These are phyloP conservation scores for Exophiala sideris DNA, from an alignment of 2,329 filamentous ascomycete genomes.

Conservation along the genomic window DNA sequence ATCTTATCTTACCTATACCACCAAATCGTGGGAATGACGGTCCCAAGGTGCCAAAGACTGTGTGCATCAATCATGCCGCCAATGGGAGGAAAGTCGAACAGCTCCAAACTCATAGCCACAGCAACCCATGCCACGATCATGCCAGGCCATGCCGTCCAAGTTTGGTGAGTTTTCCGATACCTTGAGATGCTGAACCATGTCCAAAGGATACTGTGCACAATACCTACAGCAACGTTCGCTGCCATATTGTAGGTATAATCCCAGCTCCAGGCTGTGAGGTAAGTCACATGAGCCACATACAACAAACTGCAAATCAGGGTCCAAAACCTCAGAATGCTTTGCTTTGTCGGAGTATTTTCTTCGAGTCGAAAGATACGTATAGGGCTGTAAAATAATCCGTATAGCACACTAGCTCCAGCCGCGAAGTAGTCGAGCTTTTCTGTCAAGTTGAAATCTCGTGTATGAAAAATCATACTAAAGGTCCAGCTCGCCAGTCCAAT, in stretches of 20 bases:
- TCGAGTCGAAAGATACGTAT: constrained; percentile 83
- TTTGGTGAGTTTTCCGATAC: constrained; percentile 66
- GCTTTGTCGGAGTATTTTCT: constrained; percentile 47
- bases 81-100: constrained; percentile 89
- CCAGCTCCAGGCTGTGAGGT: constrained; percentile 82
- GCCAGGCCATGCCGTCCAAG: constrained; percentile 87
- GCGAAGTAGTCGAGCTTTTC: constrained; percentile 97
- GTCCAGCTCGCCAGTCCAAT: constrained; percentile 80
- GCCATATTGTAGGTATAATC: constrained; percentile 98
- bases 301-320: constrained; percentile 66
- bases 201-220: constrained; percentile 81
- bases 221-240: constrained; percentile 79
- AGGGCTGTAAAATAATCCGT: constrained; percentile 81
- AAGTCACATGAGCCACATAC: constrained; percentile 74
- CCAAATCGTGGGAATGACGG: constrained; percentile 79
- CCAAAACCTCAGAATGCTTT: constrained; percentile 67
- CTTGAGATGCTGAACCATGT: constrained; percentile 73
- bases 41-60: constrained; percentile 92
- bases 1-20: constrained; percentile 81
- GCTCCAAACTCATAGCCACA: constrained; percentile 89
- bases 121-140: constrained; percentile 89
- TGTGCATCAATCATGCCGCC: constrained; percentile 85
- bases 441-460: constrained; percentile 76
- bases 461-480: constrained; percentile 89
- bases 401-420: constrained; percentile 83